A percentile compares a stretch with the other conserved stretches of the same genome.
Evolutionary conservation across 1,139 yeast species (phyloP).

Genomic region (Geotrichum europaeum): DNA sequence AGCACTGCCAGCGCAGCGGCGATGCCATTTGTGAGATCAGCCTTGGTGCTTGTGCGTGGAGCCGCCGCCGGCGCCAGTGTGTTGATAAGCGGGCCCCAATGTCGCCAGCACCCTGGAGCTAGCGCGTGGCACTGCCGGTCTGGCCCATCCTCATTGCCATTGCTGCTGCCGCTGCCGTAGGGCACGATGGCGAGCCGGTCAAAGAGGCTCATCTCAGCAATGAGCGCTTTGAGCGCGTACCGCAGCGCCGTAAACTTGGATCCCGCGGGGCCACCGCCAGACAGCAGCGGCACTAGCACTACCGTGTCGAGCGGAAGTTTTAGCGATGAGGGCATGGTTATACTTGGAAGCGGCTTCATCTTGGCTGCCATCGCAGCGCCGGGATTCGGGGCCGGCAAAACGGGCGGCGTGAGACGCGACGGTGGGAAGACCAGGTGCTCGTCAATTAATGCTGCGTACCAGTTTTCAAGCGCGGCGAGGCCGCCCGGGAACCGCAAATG

Average conservation of each 20-base stretch:
- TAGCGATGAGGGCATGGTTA: neutral
- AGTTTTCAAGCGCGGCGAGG: slow-evolving; percentile 12
- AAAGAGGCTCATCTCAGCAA: slow-evolving; percentile 19
- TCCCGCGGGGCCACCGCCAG: slow-evolving; percentile 18
- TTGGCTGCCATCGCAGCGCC: neutral
- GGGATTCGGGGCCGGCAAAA: neutral
- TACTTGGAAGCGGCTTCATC: neutral
- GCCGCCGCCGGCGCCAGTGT: slow-evolving; percentile 14
- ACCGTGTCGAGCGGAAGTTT: slow-evolving; percentile 20
- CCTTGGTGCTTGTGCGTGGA: neutral
- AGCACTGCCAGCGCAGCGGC: neutral
- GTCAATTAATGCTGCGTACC: slow-evolving; percentile 16
- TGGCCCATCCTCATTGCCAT: neutral
- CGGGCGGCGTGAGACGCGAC: slow-evolving; percentile 4
- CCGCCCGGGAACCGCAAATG: slow-evolving; percentile 15
- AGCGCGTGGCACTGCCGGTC: neutral
- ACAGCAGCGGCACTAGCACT: slow-evolving; percentile 19
- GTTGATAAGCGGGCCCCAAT: slow-evolving; percentile 13
- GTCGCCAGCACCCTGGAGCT: slow-evolving; percentile 13
- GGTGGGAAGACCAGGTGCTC: slow-evolving; percentile 5
- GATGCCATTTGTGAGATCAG: neutral
- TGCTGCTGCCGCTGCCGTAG: slow-evolving; percentile 20
- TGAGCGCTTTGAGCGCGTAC: slow-evolving; percentile 13
- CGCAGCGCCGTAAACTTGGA: slow-evolving; percentile 19
- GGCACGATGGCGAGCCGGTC: slow-evolving; percentile 23